Conservation (phyloP, 1,284 basidiomycete genomes). For the Cryptococcus sp. region DNA sequence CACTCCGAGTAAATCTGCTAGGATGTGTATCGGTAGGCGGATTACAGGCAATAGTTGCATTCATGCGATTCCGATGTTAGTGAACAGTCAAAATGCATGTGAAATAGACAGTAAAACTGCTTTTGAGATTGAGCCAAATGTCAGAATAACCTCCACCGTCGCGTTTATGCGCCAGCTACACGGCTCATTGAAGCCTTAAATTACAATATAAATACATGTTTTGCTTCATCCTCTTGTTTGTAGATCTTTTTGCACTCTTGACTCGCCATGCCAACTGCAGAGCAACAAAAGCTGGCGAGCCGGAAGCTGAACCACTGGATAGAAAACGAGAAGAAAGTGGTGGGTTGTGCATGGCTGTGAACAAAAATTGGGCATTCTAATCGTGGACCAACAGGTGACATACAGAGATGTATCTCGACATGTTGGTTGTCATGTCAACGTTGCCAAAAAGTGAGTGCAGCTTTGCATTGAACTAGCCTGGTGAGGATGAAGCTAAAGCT, state of each 20-base stretch:
- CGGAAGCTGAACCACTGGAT: conserved; percentile 35
- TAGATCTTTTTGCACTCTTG: not conserved
- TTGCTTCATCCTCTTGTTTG: not conserved
- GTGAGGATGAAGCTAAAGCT: too few species aligned
- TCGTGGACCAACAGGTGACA: conserved; percentile 28
- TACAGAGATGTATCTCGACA: conserved; percentile 44
- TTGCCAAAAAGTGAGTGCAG: conserved; percentile 43
- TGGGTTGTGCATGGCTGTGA: conserved; percentile 11
- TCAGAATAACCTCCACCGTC: too few species aligned
- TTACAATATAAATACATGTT: not conserved
- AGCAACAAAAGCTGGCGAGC: conserved; percentile 26
- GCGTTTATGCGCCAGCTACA: too few species aligned
- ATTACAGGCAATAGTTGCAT: too few species aligned
- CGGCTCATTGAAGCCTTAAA: too few species aligned
- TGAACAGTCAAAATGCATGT: not conserved
- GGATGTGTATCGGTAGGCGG: not conserved
- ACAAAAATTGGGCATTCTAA: not conserved
- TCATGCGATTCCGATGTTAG: too few species aligned
- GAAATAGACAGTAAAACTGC: not conserved
- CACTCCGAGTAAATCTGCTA: conserved; percentile 32
- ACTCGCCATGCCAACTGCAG: conserved; percentile 10
- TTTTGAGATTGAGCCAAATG: too few species aligned
- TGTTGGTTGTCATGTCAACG: conserved; percentile 41
- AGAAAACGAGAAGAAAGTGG: conserved; percentile 35
- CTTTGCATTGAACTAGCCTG: too few species aligned